These are phyloP conservation scores for Casuarina cunninghamiana DNA, from an alignment of 306 rosid species.

Conservation along the genomic window DNA sequence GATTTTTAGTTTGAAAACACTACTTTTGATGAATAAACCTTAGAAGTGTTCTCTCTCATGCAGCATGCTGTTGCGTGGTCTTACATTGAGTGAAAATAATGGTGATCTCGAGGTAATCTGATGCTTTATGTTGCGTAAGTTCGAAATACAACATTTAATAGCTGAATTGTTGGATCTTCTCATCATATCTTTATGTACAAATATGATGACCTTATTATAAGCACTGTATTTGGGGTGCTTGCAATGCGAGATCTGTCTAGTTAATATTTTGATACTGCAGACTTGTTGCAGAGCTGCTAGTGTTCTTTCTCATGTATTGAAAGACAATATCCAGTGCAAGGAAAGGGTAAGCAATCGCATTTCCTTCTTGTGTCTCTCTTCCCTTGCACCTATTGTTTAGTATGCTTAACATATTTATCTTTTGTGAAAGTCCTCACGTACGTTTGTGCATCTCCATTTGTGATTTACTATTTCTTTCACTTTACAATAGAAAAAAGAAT, in stretches of 20 bases:
- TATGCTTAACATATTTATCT: neutral
- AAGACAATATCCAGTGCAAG: slow-evolving; percentile 84
- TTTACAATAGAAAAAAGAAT: neutral
- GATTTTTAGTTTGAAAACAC: slow-evolving; percentile 5
- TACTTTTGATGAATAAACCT: slow-evolving; percentile 24
- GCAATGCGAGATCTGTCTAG: slow-evolving; percentile 15
- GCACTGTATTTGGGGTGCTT: neutral
- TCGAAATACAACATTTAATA: slow-evolving; percentile 10
- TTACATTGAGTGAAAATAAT: slow-evolving; percentile 75
- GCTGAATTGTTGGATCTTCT: slow-evolving; percentile 17
- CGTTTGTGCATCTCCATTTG: no score
- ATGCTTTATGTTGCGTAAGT: slow-evolving; percentile 7
- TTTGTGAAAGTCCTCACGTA: neutral
- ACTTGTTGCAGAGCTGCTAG: slow-evolving; percentile 94
- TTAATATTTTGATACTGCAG: slow-evolving; percentile 49
- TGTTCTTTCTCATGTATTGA: slow-evolving; percentile 85
- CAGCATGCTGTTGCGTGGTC: slow-evolving; percentile 89
- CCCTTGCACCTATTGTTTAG: neutral
- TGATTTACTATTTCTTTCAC: neutral
- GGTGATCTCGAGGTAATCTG: slow-evolving; percentile 86
- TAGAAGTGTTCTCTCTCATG: slow-evolving; percentile 31
- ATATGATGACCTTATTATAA: slow-evolving; percentile 3
- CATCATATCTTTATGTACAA: slow-evolving; percentile 9
- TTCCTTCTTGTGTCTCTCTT: neutral
- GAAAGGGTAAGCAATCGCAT: slow-evolving; percentile 67